Evolutionary conservation across 768 basidiomycete species (phyloP).

Genomic region (Rhizopogon vesiculosus): DNA sequence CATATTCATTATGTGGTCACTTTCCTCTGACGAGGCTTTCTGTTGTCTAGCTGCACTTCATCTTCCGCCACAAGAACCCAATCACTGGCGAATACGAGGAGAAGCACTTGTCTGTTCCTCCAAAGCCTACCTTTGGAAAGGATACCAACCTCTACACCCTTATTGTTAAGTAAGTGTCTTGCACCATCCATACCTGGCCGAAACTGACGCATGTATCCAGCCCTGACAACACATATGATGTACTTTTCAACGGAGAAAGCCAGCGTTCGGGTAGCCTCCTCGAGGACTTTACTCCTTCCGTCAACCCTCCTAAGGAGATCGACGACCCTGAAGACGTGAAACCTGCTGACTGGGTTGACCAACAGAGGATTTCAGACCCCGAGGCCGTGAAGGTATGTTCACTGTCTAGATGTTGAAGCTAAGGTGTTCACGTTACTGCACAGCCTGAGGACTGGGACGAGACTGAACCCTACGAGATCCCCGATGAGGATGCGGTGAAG

Average conservation of each 20-base stretch:
- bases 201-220: slow-evolving; percentile 29
- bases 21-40: slow-evolving; percentile 2
- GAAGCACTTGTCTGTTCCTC: slow-evolving; percentile 86
- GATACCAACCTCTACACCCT: slow-evolving; percentile 93
- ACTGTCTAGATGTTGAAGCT: background rate
- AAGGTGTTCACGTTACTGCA: background rate
- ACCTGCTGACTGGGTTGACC: slow-evolving; percentile 91
- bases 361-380: slow-evolving; percentile 79
- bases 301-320: slow-evolving; percentile 92
- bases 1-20: background rate
- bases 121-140: slow-evolving; percentile 85
- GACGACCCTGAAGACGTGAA: slow-evolving; percentile 90
- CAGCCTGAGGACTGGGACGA: slow-evolving; percentile 98
- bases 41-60: slow-evolving; percentile 81
- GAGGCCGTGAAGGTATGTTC: slow-evolving; percentile 69
- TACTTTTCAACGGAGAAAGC: slow-evolving; percentile 84
- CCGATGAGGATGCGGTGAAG: slow-evolving; percentile 81
- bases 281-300: slow-evolving; percentile 88
- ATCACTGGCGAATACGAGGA: slow-evolving; percentile 91
- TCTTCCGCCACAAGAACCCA: slow-evolving; percentile 97
- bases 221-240: slow-evolving; percentile 92
- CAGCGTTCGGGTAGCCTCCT: slow-evolving; percentile 79
- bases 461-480: slow-evolving; percentile 88
- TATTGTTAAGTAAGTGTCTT: slow-evolving; percentile 69
- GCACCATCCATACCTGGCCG: background rate